These are phyloP conservation scores for Luzula sylvatica DNA, from an alignment of 176 grass and related monocot genomes.

Conservation along the genomic window DNA sequence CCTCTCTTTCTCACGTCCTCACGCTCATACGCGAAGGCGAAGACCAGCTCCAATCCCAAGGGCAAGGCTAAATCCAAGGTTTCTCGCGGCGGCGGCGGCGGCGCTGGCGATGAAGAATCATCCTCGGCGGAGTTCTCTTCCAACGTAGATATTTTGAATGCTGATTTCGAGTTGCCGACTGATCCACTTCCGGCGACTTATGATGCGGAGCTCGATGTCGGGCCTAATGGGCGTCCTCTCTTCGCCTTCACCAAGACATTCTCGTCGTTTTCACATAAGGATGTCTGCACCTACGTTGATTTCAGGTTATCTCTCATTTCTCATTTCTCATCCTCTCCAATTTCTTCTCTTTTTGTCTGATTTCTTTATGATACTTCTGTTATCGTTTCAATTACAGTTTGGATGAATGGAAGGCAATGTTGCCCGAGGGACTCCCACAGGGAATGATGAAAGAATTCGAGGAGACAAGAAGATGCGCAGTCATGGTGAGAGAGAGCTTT, in stretches of 20 bases:
- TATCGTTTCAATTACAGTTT: conserved; percentile 34
- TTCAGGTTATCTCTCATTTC: conserved; percentile 61
- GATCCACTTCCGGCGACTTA: conserved; percentile 65
- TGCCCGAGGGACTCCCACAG: conserved; percentile 78
- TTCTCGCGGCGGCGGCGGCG: conserved; percentile 28
- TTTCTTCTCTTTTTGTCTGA: conserved; percentile 6
- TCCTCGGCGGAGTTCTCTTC: conserved; percentile 19
- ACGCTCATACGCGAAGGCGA: conserved; percentile 49
- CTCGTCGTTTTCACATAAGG: conserved; percentile 35
- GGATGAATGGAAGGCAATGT: conserved; percentile 82
- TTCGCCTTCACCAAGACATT: conserved; percentile 74
- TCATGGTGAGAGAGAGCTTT: conserved; percentile 92
- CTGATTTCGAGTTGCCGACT: conserved; percentile 56
- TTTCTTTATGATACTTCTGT: background rate
- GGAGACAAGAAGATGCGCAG: conserved; percentile 77
- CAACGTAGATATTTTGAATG: conserved; percentile 29
- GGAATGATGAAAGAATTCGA: conserved; percentile 94
- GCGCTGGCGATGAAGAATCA: conserved; percentile 12
- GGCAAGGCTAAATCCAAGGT: conserved; percentile 47
- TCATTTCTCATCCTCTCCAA: too few species aligned
- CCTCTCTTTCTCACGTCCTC: conserved; percentile 6
- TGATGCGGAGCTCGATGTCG: conserved; percentile 66
- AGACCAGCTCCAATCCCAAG: conserved; percentile 33
- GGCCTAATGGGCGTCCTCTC: conserved; percentile 63
- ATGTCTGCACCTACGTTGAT: conserved; percentile 59